Conservation (phyloP, 257 asterid genomes). For the Thymus mandschuricus region DNA sequence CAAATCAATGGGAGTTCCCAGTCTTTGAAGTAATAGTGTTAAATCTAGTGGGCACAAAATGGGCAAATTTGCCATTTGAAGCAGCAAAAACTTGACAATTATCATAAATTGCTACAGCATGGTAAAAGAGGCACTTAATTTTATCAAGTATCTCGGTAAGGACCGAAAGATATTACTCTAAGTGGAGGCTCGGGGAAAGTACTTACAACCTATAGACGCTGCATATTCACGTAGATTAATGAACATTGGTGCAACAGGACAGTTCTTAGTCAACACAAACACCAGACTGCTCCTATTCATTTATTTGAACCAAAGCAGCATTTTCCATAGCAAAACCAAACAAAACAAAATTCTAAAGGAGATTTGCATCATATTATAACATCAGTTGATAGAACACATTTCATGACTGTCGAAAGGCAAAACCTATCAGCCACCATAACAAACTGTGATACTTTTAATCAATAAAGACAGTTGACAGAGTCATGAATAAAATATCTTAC, state of each 20-base stretch:
- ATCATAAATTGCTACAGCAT: constrained; percentile 9
- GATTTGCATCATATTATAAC: neutral
- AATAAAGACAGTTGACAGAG: constrained; percentile 5
- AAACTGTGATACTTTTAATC: neutral
- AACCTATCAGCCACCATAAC: neutral
- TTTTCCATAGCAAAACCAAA: neutral
- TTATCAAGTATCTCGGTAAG: neutral
- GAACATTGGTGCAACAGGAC: neutral
- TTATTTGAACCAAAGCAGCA: neutral
- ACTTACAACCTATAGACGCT: neutral
- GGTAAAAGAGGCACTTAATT: neutral
- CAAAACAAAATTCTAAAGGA: neutral
- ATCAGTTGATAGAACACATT: neutral
- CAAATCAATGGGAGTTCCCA: constrained; percentile 22
- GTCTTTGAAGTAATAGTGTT: neutral
- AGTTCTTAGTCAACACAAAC: neutral
- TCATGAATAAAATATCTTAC: constrained; percentile 45
- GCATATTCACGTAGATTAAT: neutral
- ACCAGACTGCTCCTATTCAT: neutral
- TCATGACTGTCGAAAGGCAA: neutral
- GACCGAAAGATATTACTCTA: neutral
- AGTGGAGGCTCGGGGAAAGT: neutral
- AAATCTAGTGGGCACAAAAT: constrained; percentile 19
- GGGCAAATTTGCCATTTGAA: constrained; percentile 13
- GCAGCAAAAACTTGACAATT: constrained; percentile 21